Evolutionary conservation across 257 asterid species (phyloP).

Genomic region (Solanum sitiens): DNA sequence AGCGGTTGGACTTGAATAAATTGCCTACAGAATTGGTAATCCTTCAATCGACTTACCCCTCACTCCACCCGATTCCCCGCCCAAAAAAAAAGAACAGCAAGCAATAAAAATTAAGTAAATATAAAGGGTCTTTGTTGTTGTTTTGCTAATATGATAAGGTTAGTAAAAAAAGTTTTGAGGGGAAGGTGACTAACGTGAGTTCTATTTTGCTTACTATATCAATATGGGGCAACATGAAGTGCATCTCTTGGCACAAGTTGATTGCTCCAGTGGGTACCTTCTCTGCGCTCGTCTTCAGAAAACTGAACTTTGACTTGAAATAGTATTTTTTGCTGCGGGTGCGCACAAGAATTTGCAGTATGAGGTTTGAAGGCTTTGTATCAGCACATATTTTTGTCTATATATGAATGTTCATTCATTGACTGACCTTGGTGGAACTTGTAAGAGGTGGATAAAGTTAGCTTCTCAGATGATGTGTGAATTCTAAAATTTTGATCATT

Average conservation of each 20-base stretch:
- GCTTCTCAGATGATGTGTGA: not conserved
- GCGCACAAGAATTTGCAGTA: not conserved
- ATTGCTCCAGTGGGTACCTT: slow-evolving; percentile 2
- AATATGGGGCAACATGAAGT: slow-evolving; percentile 3
- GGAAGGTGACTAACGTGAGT: not conserved
- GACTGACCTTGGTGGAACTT: not conserved
- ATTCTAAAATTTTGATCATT: not conserved
- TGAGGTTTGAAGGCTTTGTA: slow-evolving; percentile 7
- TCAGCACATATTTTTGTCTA: not conserved
- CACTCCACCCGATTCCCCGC: not conserved
- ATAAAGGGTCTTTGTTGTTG: not conserved
- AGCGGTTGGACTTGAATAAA: slow-evolving; percentile 6
- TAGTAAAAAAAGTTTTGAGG: not conserved
- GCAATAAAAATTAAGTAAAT: not conserved
- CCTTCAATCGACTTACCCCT: not conserved
- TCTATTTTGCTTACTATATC: not conserved
- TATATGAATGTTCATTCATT: not conserved
- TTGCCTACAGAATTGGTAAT: slow-evolving; percentile 12
- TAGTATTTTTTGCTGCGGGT: not conserved
- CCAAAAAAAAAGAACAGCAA: not conserved
- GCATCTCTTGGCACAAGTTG: slow-evolving; percentile 2
- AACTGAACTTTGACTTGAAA: not conserved
- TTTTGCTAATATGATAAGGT: not conserved
- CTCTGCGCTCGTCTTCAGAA: slow-evolving; percentile 2
- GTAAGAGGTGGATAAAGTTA: not conserved